Conservation (phyloP, 2,329 filamentous ascomycete species). For the Fusarium poae region DNA sequence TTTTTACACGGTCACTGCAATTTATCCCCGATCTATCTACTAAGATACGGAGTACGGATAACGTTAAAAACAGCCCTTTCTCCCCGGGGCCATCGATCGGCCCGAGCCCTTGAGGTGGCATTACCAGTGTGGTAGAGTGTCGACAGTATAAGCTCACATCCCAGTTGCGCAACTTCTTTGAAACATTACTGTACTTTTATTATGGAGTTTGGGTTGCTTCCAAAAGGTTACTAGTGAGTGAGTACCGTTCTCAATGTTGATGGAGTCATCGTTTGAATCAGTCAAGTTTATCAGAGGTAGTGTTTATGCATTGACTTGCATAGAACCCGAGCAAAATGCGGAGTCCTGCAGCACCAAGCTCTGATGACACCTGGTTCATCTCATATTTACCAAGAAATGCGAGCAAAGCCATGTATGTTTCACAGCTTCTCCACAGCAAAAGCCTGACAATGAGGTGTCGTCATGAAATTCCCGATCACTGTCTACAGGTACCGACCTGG, state of each 20-base stretch:
- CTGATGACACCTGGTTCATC: slow-evolving; percentile 4
- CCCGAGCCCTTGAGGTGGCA: not conserved
- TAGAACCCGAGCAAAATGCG: not conserved
- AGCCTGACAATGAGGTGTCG: slow-evolving; percentile 11
- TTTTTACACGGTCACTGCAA: not conserved
- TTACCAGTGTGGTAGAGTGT: not conserved
- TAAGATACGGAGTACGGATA: too few species aligned
- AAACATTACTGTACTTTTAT: not conserved
- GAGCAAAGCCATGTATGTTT: slow-evolving; percentile 10
- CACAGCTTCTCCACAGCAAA: slow-evolving; percentile 24
- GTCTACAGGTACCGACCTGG: slow-evolving; percentile 1
- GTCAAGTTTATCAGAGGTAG: not conserved
- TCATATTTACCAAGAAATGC: slow-evolving; percentile 8
- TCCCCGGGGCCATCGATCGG: not conserved
- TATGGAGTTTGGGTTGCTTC: not conserved
- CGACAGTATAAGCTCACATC: not conserved
- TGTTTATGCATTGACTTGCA: not conserved
- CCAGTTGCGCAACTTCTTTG: not conserved
- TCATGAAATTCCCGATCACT: slow-evolving; percentile 22
- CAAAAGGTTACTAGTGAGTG: not conserved
- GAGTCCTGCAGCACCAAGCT: not conserved
- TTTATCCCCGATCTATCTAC: not conserved
- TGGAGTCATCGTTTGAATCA: not conserved
- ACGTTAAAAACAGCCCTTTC: not conserved
- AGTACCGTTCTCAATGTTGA: not conserved